Percentiles rank a stretch among this genome's conserved stretches.
These are phyloP conservation scores for Vitis amurensis DNA, from an alignment of 164 flowering plant genomes.

Conservation along the genomic window DNA sequence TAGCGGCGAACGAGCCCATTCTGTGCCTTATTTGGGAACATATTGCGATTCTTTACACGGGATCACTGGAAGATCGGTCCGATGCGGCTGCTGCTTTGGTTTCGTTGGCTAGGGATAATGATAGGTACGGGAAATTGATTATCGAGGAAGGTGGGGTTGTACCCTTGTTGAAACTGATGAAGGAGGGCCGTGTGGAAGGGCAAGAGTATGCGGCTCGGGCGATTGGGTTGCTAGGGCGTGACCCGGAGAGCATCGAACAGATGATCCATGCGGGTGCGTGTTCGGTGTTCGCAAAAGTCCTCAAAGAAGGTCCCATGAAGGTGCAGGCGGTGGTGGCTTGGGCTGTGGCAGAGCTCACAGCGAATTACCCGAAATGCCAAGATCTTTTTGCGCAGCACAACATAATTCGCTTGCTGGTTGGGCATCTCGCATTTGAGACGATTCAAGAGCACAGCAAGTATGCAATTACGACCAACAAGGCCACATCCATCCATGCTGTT, in stretches of 20 bases:
- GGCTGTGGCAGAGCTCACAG: conserved; percentile 53
- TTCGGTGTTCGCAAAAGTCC: conserved; percentile 47
- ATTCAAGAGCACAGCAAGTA: conserved; percentile 65
- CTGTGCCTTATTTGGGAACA: conserved; percentile 50
- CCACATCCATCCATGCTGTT: conserved; percentile 49
- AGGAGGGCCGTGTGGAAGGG: conserved; percentile 51
- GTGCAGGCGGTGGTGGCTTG: conserved; percentile 57
- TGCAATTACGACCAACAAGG: conserved; percentile 33
- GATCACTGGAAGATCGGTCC: conserved; percentile 39
- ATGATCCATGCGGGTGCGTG: conserved; percentile 55
- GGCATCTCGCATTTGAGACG: conserved; percentile 57
- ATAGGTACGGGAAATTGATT: conserved; percentile 52
- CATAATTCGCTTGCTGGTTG: conserved; percentile 44
- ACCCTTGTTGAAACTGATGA: conserved; percentile 44
- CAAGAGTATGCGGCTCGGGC: conserved; percentile 62
- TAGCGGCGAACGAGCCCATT: conserved; percentile 53
- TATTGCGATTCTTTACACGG: conserved; percentile 42
- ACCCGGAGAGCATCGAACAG: conserved; percentile 55
- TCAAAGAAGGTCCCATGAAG: conserved; percentile 61
- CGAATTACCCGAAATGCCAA: conserved; percentile 43
- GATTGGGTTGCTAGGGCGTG: conserved; percentile 48
- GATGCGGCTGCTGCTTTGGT: conserved; percentile 62
- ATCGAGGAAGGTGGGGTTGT: conserved; percentile 62
- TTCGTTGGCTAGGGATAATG: conserved; percentile 50
- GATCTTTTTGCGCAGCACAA: conserved; percentile 53